These are phyloP conservation scores for Wallacemonas sp. DNA, from an alignment of 208 protist species.

Conservation along the genomic window DNA sequence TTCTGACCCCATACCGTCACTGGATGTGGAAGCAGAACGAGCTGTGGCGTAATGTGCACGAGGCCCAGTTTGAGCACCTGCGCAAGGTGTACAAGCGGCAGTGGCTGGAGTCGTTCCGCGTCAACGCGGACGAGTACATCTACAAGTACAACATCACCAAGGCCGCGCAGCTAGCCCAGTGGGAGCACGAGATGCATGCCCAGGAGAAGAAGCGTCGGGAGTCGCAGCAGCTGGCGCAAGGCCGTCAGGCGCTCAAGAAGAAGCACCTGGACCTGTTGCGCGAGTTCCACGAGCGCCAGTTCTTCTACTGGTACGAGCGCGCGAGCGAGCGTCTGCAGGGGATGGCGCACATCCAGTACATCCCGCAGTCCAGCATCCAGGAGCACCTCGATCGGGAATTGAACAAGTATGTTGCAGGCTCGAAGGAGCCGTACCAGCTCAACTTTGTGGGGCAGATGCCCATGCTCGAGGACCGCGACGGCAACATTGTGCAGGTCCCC, in stretches of 20 bases:
- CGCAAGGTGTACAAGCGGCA: slow-evolving; percentile 91
- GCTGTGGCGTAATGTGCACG: slow-evolving; percentile 91
- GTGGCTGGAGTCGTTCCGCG: slow-evolving; percentile 91
- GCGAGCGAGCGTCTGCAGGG: slow-evolving; percentile 91
- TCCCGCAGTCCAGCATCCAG: slow-evolving; percentile 65
- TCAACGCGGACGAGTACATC: slow-evolving; percentile 93
- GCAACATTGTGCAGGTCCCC: slow-evolving; percentile 80
- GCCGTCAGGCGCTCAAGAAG: slow-evolving; percentile 81
- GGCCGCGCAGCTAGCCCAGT: slow-evolving; percentile 84
- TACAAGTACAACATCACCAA: slow-evolving; percentile 95
- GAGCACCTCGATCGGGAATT: slow-evolving; percentile 89
- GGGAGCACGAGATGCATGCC: slow-evolving; percentile 90
- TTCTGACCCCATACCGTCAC: slow-evolving; percentile 88
- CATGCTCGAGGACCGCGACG: slow-evolving; percentile 81
- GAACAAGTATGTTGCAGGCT: slow-evolving; percentile 85
- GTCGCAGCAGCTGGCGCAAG: slow-evolving; percentile 68
- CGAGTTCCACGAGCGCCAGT: slow-evolving; percentile 91
- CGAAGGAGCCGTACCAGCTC: slow-evolving; percentile 72
- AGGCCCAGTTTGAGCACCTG: slow-evolving; percentile 92
- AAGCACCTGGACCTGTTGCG: slow-evolving; percentile 90
- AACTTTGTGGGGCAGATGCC: slow-evolving; percentile 93
- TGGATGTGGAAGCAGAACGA: slow-evolving; percentile 95
- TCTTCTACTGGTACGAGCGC: slow-evolving; percentile 93
- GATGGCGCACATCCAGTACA: slow-evolving; percentile 88
- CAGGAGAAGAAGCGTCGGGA: slow-evolving; percentile 86